Base-by-base conservation (phyloP, 2,329 filamentous ascomycete species). In the Aureobasidium sp. region DNA sequence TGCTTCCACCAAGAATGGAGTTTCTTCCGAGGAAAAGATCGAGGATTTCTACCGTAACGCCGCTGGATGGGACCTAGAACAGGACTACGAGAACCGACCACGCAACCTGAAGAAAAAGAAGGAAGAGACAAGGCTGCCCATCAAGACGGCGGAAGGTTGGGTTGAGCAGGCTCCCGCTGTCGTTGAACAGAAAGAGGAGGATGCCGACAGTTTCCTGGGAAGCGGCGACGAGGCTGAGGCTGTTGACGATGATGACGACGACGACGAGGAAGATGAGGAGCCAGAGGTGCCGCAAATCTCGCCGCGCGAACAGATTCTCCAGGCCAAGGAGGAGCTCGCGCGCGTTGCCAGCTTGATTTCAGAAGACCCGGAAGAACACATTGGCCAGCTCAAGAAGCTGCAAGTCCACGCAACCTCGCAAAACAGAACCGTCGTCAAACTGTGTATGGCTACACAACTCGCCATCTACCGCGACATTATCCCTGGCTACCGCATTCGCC, bases 391-490 rank as follows among this genome's bases (percentile, higher is more conserved):
- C 77, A 92, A 89, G 72, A 82, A 83, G 4, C 77, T 97, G 67
- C 86, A 86, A 33, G 83, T 88, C 67, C 83, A 95, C 66, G 86
- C 87, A 21, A 79, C 85, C 59, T 87, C 87, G 8, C 79, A 79
- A 15, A 85, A 92, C 64, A 73, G 82, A 15, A 85, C 87, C 1
- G 86, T 99, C 57, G 87, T 89, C 76, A 96, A 95, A 74, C 80
- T 99, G 63, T 86, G 89, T 7, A 77, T 99, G 64, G 89, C 87
- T 50, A 90, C 94, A 23, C 92, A 96, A 74, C 81, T 94, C 71
- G 84, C 92, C 0, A 85, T 97, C 13, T 99, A 93, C 79, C 96
- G 93, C 73, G 94, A 97, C 74, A 83, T 96, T 49, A 97, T 99
- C 62, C 94, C 94, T 0, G 94, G 94, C 23, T 99, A 99, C 73